Base-by-base conservation (phyloP, 768 basidiomycete genomes). In the Crucibulum laeve region DNA sequence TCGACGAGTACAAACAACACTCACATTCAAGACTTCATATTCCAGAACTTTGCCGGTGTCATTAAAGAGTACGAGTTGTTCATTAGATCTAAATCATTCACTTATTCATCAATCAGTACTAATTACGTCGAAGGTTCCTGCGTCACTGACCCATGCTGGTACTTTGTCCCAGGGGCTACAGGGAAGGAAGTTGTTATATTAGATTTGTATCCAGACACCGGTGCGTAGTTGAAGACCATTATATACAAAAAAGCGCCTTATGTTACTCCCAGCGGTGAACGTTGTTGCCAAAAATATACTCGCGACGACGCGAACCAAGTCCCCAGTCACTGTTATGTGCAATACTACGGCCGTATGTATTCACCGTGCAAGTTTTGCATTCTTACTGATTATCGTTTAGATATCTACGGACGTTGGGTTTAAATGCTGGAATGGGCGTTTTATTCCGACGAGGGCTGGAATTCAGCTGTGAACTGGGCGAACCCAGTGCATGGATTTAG, bases 71-170 rank as follows among this genome's bases (percentile, higher is more conserved):
- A 30, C 35, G 65, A 55, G 2, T 6, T 18, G 6, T 30, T 17
- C 10, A 4, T 17, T 23, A 10, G 17, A 15, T 19, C 35, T 37
- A 8, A 8, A 30, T 18, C 11, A 23, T 23, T n/a, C 10, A 24
- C 14, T 7, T 8, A 33, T 19, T 42, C n/a, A 4, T 15, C 25
- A 11, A 35, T 17, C 42, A 67, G 68, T 43, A 63, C 59, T 7
- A 70, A 74, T 2, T 80, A 64, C 48, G 71, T 78, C 26, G 80
- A 82, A 57, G 79, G 79, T 10, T 73, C 73, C 1, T 83, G 81
- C 49, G 60, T 83, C 17, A 65, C 57, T 18, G 76, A 82, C 52
- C 80, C 79, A 4, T 82, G 79, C 61, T 82, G 80, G 79, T 79
- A 81, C 54, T 61, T 53, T 36, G 77, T 82, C 0, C 47, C 64